phyloP scores from a whole-genome alignment of 768 basidiomycete species.

The Floccularia luteovirens region DNA sequence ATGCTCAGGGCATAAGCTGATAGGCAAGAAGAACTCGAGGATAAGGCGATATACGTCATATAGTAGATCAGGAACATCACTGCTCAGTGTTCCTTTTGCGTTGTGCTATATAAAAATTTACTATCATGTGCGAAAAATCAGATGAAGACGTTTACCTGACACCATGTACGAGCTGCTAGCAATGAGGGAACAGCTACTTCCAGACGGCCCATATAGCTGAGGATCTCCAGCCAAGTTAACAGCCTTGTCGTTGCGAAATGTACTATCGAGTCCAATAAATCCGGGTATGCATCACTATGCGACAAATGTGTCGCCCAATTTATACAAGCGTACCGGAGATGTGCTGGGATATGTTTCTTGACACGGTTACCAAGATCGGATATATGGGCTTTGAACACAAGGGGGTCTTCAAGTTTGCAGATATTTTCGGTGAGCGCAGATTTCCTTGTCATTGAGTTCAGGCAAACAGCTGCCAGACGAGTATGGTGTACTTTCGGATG shows the following conservation, averaged over 20 bases:
- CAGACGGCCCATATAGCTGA: background rate
- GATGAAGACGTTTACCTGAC: background rate
- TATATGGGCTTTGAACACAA: no score
- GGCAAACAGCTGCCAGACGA: background rate
- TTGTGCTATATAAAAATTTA: background rate
- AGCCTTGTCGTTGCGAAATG: background rate
- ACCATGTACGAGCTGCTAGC: background rate
- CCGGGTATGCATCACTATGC: no score
- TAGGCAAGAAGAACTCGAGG: background rate
- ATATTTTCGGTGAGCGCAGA: no score
- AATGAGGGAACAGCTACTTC: background rate
- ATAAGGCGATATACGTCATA: background rate
- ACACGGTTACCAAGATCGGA: no score
- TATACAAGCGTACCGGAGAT: no score
- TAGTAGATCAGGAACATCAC: background rate
- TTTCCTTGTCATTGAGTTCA: no score
- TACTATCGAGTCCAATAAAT: no score
- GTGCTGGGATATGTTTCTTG: no score
- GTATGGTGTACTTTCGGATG: background rate
- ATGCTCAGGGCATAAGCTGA: background rate
- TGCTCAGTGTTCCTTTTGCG: background rate
- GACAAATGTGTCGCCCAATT: no score
- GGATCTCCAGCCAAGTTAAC: background rate
- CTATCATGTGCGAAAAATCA: background rate
- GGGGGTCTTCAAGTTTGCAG: no score